Percentiles rank a stretch among this genome's conserved stretches.
Conservation (phyloP, 1,284 basidiomycete species). For the Coriolopsis trogii region DNA sequence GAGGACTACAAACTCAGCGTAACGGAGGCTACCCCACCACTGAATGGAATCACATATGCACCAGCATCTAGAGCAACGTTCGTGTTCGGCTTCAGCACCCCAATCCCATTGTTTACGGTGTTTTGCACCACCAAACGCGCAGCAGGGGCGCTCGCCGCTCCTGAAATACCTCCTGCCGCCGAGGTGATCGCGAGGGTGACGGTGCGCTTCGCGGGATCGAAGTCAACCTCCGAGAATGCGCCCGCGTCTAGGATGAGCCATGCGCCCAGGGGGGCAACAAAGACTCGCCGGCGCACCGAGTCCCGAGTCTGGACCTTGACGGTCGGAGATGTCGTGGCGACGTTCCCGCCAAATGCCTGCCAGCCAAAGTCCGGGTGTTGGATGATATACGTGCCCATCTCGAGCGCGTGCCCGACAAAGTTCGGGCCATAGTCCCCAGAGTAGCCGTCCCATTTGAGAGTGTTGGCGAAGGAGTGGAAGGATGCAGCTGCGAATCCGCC, state of each 20-base stretch:
- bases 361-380: slow-evolving; percentile 63
- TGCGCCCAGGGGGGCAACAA: slow-evolving; percentile 52
- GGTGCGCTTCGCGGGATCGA: slow-evolving; percentile 41
- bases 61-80: slow-evolving; percentile 47
- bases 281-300: slow-evolving; percentile 52
- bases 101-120: slow-evolving; percentile 44
- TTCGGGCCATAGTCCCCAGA: slow-evolving; percentile 65
- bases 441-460: slow-evolving; percentile 61
- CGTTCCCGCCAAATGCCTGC: slow-evolving; percentile 61
- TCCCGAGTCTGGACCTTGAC: slow-evolving; percentile 51
- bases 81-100: slow-evolving; percentile 43
- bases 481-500: slow-evolving; percentile 59
- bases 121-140: slow-evolving; percentile 51
- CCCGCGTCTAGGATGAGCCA: slow-evolving; percentile 56
- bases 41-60: slow-evolving; percentile 50
- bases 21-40: slow-evolving; percentile 28
- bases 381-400: slow-evolving; percentile 55
- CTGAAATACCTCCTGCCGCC: slow-evolving; percentile 39
- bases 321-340: slow-evolving; percentile 43
- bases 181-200: slow-evolving; percentile 47
- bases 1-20: slow-evolving; percentile 25
- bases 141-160: slow-evolving; percentile 49
- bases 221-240: slow-evolving; percentile 50
- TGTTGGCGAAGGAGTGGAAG: slow-evolving; percentile 62
- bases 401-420: slow-evolving; percentile 58